A percentile compares a stretch with the other conserved stretches of the same genome.
These are phyloP conservation scores for Saccharomycopsis oosterbeekiorum DNA, from an alignment of 805 yeast genomes.

Conservation along the genomic window DNA sequence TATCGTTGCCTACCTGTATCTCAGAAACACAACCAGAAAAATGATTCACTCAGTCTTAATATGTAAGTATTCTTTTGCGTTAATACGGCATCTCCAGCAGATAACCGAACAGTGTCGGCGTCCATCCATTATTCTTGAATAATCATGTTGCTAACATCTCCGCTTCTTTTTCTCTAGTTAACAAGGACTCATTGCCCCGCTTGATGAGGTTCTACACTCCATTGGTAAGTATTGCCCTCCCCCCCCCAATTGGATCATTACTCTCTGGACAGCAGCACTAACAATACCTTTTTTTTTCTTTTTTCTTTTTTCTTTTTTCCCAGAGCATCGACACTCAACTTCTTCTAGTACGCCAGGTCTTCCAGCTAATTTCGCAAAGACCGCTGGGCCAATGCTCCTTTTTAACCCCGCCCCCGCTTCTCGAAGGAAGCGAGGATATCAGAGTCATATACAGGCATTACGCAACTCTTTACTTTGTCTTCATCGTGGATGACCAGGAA, in stretches of 20 bases:
- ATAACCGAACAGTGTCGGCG: neutral
- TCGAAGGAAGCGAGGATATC: conserved; percentile 57
- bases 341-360: conserved; percentile 69
- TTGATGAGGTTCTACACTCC: conserved; percentile 88
- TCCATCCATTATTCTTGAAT: neutral
- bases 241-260: no score
- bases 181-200: conserved; percentile 84
- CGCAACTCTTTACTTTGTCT: conserved; percentile 93
- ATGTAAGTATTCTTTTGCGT: conserved; percentile 37
- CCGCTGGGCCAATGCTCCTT: conserved; percentile 77
- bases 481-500: conserved; percentile 93
- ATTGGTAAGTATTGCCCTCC: conserved; percentile 32
- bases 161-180: conserved; percentile 37
- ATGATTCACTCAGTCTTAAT: conserved; percentile 86
- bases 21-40: no score
- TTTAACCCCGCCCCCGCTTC: conserved; percentile 75
- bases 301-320: neutral
- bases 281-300: neutral
- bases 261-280: neutral
- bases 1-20: no score
- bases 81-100: neutral
- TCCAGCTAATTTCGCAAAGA: conserved; percentile 62
- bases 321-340: conserved; percentile 72
- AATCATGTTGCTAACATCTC: conserved; percentile 5
- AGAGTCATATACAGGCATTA: conserved; percentile 89